phyloP scores from a whole-genome alignment of 306 rosid species.

The Cucumis melo region DNA sequence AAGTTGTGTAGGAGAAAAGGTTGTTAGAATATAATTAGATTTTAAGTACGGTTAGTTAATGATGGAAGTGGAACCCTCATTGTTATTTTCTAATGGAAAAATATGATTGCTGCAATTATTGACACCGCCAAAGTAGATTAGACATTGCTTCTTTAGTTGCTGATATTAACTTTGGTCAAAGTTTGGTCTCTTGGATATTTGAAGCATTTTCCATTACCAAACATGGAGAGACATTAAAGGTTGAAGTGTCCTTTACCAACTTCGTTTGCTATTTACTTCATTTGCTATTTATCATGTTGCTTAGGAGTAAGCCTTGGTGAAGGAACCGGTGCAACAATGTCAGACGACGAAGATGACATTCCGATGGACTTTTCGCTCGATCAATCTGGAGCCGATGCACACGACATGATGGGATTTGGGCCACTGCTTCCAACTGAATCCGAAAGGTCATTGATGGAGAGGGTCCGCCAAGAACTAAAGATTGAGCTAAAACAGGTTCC shows the following conservation, averaged over 20 bases:
- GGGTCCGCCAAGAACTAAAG: conserved; percentile 92
- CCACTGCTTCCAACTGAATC: conserved; percentile 92
- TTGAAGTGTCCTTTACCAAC: background rate
- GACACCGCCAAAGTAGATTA: conserved; percentile 1
- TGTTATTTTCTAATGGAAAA: background rate
- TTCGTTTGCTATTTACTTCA: background rate
- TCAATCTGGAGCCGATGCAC: conserved; percentile 49
- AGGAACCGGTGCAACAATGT: conserved; percentile 94
- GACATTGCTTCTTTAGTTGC: background rate
- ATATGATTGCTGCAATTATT: background rate
- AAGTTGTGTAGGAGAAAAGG: background rate
- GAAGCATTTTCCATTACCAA: background rate
- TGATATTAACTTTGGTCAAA: background rate
- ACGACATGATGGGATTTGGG: conserved; percentile 96
- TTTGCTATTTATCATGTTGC: background rate
- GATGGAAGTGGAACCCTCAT: background rate
- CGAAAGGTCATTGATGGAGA: conserved; percentile 88
- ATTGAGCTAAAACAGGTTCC: conserved; percentile 92
- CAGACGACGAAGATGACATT: conserved; percentile 86
- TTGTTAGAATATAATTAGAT: background rate
- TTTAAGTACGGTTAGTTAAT: background rate
- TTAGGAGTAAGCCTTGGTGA: conserved; percentile 84
- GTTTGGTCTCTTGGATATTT: background rate
- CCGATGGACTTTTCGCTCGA: conserved; percentile 71
- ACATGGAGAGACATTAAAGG: background rate